phyloP scores from a whole-genome alignment of 768 basidiomycete species.

The Agaricus blazei region DNA sequence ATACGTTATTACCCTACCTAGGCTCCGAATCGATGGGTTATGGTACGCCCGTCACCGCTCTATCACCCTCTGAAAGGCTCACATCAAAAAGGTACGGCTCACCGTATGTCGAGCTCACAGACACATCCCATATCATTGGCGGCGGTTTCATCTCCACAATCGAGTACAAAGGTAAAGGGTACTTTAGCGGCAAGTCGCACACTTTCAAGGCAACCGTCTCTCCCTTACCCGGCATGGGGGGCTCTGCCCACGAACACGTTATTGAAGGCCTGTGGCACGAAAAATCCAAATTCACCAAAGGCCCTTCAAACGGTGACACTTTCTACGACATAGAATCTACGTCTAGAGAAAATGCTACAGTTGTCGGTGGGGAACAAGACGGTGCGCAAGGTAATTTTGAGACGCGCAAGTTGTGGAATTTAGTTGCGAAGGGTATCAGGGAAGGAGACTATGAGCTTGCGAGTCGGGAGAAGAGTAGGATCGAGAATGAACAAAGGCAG shows the following conservation, averaged over 20 bases:
- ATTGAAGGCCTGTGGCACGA: slow-evolving; percentile 83
- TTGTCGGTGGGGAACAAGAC: slow-evolving; percentile 48
- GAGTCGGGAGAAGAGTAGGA: slow-evolving; percentile 79
- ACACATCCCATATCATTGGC: slow-evolving; percentile 70
- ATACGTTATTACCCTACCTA: slow-evolving; percentile 90
- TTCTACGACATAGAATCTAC: slow-evolving; percentile 77
- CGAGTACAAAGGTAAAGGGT: slow-evolving; percentile 96
- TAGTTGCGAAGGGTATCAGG: slow-evolving; percentile 86
- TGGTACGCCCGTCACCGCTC: slow-evolving; percentile 38
- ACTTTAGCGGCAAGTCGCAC: slow-evolving; percentile 91
- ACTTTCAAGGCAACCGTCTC: slow-evolving; percentile 81
- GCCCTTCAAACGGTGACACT: slow-evolving; percentile 28
- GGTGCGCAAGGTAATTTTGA: slow-evolving; percentile 77
- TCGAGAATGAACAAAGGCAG: slow-evolving; percentile 96
- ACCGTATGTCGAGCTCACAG: slow-evolving; percentile 88
- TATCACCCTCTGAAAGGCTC: not conserved
- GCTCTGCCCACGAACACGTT: slow-evolving; percentile 37
- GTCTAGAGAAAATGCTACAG: slow-evolving; percentile 68
- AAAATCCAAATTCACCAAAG: slow-evolving; percentile 48
- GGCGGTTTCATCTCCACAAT: slow-evolving; percentile 45
- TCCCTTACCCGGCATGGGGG: slow-evolving; percentile 37
- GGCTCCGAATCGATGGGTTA: slow-evolving; percentile 88
- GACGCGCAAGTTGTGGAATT: slow-evolving; percentile 78
- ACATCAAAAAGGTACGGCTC: slow-evolving; percentile 46
- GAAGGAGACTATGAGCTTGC: slow-evolving; percentile 92